Evolutionary conservation across 495 filamentous ascomycete species (phyloP).

Genomic region (Hypoxylon subgilvum): DNA sequence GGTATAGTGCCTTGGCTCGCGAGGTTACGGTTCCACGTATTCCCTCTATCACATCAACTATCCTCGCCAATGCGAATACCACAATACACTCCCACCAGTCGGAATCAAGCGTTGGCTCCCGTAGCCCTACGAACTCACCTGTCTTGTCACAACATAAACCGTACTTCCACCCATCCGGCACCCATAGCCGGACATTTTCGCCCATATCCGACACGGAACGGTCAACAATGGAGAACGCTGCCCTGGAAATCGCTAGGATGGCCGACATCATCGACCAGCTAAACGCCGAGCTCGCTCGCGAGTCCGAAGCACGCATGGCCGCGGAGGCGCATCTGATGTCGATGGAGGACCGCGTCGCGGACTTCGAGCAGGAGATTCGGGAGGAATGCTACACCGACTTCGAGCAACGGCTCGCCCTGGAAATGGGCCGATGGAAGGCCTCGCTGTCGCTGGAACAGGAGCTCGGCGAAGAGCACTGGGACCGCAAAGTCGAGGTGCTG

Average conservation of each 20-base stretch:
- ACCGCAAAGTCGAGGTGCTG: conserved; percentile 87
- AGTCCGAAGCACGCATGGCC: conserved; percentile 61
- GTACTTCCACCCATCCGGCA: conserved; percentile 50
- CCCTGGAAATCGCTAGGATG: conserved; percentile 75
- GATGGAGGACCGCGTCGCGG: conserved; percentile 70
- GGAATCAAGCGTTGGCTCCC: conserved; percentile 40
- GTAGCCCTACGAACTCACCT: conserved; percentile 46
- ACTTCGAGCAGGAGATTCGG: conserved; percentile 83
- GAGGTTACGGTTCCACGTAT: conserved; percentile 92
- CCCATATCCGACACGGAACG: conserved; percentile 58
- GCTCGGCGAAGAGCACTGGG: conserved; percentile 79
- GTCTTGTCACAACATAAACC: conserved; percentile 35
- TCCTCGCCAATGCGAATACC: conserved; percentile 48
- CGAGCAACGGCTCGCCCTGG: conserved; percentile 74
- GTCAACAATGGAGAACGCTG: conserved; percentile 77
- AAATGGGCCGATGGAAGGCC: conserved; percentile 76
- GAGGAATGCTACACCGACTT: conserved; percentile 89
- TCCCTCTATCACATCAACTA: conserved; percentile 68
- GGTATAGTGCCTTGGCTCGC: conserved; percentile 90
- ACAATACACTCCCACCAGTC: conserved; percentile 53
- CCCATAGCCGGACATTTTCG: conserved; percentile 43
- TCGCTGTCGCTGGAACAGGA: conserved; percentile 76
- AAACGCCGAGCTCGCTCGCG: conserved; percentile 63
- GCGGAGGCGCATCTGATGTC: conserved; percentile 63
- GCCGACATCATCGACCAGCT: conserved; percentile 76